Conservation (phyloP, 2,329 filamentous ascomycete genomes). For the Penicillium sp. region DNA sequence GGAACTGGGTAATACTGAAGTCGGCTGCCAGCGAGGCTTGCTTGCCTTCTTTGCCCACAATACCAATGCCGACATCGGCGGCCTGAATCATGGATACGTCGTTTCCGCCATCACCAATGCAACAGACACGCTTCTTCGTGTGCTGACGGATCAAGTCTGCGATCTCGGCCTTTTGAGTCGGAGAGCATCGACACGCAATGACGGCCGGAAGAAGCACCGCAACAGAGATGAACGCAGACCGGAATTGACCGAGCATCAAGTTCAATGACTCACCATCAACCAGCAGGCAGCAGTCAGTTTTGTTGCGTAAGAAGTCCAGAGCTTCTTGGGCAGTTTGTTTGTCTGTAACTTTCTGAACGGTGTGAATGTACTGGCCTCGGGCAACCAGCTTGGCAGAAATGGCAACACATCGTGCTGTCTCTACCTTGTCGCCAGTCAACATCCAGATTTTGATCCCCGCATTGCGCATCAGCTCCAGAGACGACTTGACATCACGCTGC, state of each 20-base stretch:
- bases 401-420: slow-evolving; percentile 93
- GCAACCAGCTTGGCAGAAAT: slow-evolving; percentile 92
- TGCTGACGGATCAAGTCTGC: slow-evolving; percentile 83
- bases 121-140: slow-evolving; percentile 93
- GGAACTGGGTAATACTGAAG: slow-evolving; percentile 94
- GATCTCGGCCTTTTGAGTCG: slow-evolving; percentile 93
- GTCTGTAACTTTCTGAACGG: slow-evolving; percentile 75
- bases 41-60: slow-evolving; percentile 94
- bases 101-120: slow-evolving; percentile 96
- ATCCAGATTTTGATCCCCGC: slow-evolving; percentile 99
- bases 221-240: slow-evolving; percentile 77
- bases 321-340: slow-evolving; percentile 83
- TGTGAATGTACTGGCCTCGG: slow-evolving; percentile 92
- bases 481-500: slow-evolving; percentile 91
- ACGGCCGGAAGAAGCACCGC: slow-evolving; percentile 87
- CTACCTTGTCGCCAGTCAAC: slow-evolving; percentile 97
- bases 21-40: slow-evolving; percentile 94
- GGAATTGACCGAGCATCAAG: slow-evolving; percentile 76
- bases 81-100: slow-evolving; percentile 99
- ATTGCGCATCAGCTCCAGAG: slow-evolving; percentile 88
- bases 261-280: slow-evolving; percentile 91
- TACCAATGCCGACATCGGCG: slow-evolving; percentile 94
- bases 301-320: slow-evolving; percentile 80
- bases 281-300: slow-evolving; percentile 78
- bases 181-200: slow-evolving; percentile 92